Evolutionary conservation across 2,329 filamentous ascomycete genomes (phyloP).

Genomic region (Didymella segeticola): DNA sequence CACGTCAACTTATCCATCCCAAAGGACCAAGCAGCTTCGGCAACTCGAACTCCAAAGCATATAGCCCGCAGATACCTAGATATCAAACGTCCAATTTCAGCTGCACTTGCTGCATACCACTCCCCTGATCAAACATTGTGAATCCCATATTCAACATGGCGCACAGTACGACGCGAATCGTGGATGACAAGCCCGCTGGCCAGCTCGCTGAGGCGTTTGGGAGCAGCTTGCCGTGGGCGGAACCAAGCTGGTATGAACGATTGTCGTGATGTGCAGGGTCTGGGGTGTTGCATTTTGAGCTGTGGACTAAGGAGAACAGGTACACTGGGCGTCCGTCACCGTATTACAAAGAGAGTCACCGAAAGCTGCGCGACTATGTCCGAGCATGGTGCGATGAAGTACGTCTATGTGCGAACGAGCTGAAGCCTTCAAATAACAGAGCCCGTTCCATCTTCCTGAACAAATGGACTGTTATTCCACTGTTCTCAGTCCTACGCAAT

Average conservation of each 20-base stretch:
- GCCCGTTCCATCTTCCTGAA: neutral
- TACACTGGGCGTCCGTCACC: slow-evolving; percentile 41
- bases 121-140: neutral
- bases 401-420: neutral
- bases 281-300: neutral
- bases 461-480: neutral
- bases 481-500: neutral
- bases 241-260: slow-evolving; percentile 37
- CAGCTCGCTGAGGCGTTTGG: slow-evolving; percentile 28
- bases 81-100: neutral
- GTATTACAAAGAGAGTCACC: slow-evolving; percentile 43
- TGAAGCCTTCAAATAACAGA: neutral
- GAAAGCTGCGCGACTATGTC: slow-evolving; percentile 36
- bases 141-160: neutral
- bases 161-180: slow-evolving; percentile 12
- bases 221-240: slow-evolving; percentile 41
- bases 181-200: slow-evolving; percentile 17
- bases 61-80: neutral
- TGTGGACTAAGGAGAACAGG: slow-evolving; percentile 19
- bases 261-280: too few species aligned
- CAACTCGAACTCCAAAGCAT: slow-evolving; percentile 1
- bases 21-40: slow-evolving; percentile 1
- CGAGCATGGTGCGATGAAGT: slow-evolving; percentile 41
- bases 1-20: neutral
- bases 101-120: neutral